These are phyloP conservation scores for Coemansia sp. DNA, from an alignment of 192 early-diverging fungal species.

Conservation along the genomic window DNA sequence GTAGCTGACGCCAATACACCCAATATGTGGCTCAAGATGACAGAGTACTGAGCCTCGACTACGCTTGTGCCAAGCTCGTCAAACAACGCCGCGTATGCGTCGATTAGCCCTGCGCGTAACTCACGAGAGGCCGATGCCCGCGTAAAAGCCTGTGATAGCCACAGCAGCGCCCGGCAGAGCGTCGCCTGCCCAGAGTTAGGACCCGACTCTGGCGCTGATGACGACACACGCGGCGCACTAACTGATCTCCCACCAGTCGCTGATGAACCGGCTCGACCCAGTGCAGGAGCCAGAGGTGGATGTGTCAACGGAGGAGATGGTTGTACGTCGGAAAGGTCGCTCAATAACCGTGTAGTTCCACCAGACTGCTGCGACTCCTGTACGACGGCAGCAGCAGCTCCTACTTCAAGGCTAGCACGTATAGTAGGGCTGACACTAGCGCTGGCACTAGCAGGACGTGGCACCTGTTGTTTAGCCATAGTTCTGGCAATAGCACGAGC, in stretches of 20 bases:
- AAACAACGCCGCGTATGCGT: conserved; percentile 78
- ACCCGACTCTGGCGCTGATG: conserved; percentile 13
- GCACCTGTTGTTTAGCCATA: background rate
- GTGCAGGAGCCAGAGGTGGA: background rate
- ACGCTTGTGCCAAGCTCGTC: conserved; percentile 69
- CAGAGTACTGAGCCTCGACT: conserved; percentile 75
- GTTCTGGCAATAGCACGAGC: conserved; percentile 1
- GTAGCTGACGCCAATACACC: conserved; percentile 51
- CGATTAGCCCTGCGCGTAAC: conserved; percentile 74
- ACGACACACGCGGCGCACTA: background rate
- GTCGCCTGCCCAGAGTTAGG: conserved; percentile 36
- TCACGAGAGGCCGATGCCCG: conserved; percentile 69
- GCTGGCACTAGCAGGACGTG: conserved; percentile 3
- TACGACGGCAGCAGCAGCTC: background rate
- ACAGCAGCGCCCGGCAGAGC: conserved; percentile 69
- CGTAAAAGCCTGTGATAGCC: conserved; percentile 68
- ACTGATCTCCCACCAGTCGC: background rate
- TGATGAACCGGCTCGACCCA: background rate
- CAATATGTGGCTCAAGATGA: conserved; percentile 71
- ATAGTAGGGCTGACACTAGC: conserved; percentile 5
- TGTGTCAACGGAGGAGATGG: background rate
- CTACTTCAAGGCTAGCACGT: background rate
- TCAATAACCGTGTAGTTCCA: background rate
- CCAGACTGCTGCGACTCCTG: background rate
- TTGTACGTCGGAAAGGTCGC: background rate